Evolutionary conservation across 1,284 basidiomycete species (phyloP).

Genomic region (Pyrrhoderma noxium): DNA sequence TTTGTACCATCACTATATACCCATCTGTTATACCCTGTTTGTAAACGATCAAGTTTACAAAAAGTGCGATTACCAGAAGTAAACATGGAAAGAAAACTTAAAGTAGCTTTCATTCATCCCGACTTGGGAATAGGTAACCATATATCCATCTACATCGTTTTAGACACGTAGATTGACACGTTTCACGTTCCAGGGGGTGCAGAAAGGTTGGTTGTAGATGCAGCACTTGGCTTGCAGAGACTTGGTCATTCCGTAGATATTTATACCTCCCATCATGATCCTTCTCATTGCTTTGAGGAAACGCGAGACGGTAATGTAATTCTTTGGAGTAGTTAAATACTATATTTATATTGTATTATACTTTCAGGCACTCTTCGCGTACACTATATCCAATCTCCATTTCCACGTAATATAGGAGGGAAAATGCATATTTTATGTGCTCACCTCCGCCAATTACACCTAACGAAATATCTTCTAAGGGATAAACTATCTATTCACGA

Average conservation of each 20-base stretch:
- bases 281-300: constrained; percentile 81
- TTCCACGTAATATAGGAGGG: constrained; percentile 72
- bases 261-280: constrained; percentile 92
- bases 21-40: no score
- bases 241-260: constrained; percentile 86
- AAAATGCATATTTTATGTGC: constrained; percentile 87
- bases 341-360: constrained; percentile 2
- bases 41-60: no score
- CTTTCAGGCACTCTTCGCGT: constrained; percentile 73
- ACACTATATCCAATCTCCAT: constrained; percentile 67
- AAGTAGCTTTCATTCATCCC: constrained; percentile 86
- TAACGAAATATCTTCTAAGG: constrained; percentile 57
- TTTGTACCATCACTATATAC: no score
- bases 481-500: constrained; percentile 52
- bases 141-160: background rate
- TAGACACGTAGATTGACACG: constrained; percentile 15
- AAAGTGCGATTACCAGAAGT: no score
- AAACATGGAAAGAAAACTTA: constrained; percentile 9
- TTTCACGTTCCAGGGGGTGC: constrained; percentile 66
- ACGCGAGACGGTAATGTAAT: constrained; percentile 67
- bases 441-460: constrained; percentile 81
- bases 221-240: constrained; percentile 80
- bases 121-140: constrained; percentile 87
- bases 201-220: constrained; percentile 93
- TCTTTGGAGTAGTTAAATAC: background rate